A percentile compares a stretch with the other conserved stretches of the same genome.
phyloP scores from a whole-genome alignment of 2,329 filamentous ascomycete species.

The Microdochium bolleyi region DNA sequence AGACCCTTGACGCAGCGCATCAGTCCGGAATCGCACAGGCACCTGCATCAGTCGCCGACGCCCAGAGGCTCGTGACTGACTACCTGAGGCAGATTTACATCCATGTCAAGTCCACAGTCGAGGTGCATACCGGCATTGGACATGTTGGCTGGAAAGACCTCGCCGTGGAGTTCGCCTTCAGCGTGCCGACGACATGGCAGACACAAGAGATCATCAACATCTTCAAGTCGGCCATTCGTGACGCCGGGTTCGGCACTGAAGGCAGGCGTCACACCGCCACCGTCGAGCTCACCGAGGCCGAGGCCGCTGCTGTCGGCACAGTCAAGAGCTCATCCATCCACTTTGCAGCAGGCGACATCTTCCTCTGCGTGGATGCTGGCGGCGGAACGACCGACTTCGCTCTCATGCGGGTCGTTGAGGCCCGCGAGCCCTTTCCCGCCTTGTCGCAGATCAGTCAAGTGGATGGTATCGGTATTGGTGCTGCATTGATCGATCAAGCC shows the following conservation, averaged over 20 bases:
- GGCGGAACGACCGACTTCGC: constrained; percentile 38
- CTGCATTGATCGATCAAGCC: constrained; percentile 34
- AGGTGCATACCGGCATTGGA: constrained; percentile 26
- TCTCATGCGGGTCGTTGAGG: constrained; percentile 29
- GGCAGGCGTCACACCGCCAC: constrained; percentile 27
- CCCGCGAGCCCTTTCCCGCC: constrained; percentile 13
- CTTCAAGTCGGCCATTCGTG: constrained; percentile 37
- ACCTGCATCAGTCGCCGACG: constrained; percentile 30
- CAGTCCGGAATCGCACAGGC: constrained; percentile 32
- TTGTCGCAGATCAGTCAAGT: constrained; percentile 26
- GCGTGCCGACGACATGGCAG: constrained; percentile 49
- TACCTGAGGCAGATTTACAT: constrained; percentile 39
- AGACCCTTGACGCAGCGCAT: constrained; percentile 32
- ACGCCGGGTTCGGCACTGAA: constrained; percentile 39
- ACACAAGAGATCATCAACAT: constrained; percentile 39
- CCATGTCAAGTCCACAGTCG: constrained; percentile 37
- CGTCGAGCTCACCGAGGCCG: constrained; percentile 38
- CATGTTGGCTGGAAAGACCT: constrained; percentile 33
- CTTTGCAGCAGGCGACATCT: constrained; percentile 28
- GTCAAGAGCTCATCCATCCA: constrained; percentile 30
- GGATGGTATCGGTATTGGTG: constrained; percentile 35
- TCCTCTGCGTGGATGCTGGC: constrained; percentile 35
- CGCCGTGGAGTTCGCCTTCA: constrained; percentile 45
- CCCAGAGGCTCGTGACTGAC: constrained; percentile 38
- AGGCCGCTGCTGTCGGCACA: constrained; percentile 37